These are phyloP conservation scores for Ajuga chamaepitys DNA, from an alignment of 257 asterid genomes.

Conservation along the genomic window DNA sequence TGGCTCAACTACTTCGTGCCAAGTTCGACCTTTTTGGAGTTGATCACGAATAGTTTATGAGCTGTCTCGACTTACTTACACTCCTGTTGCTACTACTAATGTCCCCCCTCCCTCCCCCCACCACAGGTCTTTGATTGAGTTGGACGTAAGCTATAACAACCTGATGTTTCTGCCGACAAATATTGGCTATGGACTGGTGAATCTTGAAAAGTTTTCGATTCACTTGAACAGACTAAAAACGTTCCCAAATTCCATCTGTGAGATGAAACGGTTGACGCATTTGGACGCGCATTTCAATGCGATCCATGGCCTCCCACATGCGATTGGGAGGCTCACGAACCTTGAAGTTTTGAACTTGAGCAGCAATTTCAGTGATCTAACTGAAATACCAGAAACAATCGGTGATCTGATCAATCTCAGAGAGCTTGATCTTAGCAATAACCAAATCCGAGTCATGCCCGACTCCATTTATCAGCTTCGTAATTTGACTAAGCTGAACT, in stretches of 20 bases:
- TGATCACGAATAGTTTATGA: too few species aligned
- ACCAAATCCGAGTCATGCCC: constrained; percentile 52
- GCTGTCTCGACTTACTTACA: too few species aligned
- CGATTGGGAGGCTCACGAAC: constrained; percentile 38
- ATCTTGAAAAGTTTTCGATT: constrained; percentile 38
- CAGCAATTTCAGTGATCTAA: constrained; percentile 53
- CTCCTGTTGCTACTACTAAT: too few species aligned
- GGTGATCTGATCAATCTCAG: constrained; percentile 40
- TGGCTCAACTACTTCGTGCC: too few species aligned
- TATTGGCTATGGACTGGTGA: constrained; percentile 46
- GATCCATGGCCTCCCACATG: constrained; percentile 40
- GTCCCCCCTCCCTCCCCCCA: too few species aligned
- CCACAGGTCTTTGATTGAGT: constrained; percentile 51
- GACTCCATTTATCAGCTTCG: constrained; percentile 32
- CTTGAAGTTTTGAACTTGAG: constrained; percentile 54
- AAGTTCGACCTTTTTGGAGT: too few species aligned
- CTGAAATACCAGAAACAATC: constrained; percentile 44
- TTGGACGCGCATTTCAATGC: constrained; percentile 59
- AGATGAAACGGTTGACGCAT: constrained; percentile 42
- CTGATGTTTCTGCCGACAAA: constrained; percentile 46
- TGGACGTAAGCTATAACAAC: constrained; percentile 64
- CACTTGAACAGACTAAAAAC: constrained; percentile 48
- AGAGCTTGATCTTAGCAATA: constrained; percentile 66
- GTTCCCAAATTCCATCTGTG: constrained; percentile 51
- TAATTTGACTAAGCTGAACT: constrained; percentile 29